Conservation (phyloP, 148 eudicot genomes). For the Amaranthus hypochondriacus region DNA sequence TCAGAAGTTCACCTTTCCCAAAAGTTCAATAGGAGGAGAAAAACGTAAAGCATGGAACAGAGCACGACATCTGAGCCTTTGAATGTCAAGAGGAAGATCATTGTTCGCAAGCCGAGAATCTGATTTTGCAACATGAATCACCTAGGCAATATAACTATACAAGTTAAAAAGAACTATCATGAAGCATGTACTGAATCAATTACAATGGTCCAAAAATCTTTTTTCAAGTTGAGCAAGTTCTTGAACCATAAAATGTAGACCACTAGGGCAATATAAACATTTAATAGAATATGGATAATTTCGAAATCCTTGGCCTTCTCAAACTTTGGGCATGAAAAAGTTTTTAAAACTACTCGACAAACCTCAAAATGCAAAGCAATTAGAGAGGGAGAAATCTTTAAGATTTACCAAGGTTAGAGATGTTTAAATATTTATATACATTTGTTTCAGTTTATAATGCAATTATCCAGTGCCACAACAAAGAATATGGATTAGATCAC, state of each 20-base stretch:
- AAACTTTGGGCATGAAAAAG: background rate
- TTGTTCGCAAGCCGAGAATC: constrained; percentile 94
- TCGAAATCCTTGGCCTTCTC: background rate
- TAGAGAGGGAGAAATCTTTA: background rate
- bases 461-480: background rate
- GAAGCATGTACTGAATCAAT: background rate
- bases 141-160: constrained; percentile 33
- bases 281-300: background rate
- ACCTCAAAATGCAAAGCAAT: background rate
- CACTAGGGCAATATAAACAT: background rate
- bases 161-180: constrained; percentile 9
- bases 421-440: background rate
- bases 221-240: background rate
- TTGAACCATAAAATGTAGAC: background rate
- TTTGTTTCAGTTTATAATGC: too few species aligned
- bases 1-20: constrained; percentile 62
- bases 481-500: background rate
- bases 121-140: constrained; percentile 90
- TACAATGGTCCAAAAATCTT: background rate
- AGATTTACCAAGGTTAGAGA: background rate
- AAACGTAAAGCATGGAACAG: constrained; percentile 72
- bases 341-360: background rate
- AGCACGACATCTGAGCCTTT: constrained; percentile 85
- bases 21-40: constrained; percentile 68
- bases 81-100: constrained; percentile 88